A percentile compares a stretch with the other conserved stretches of the same genome.
phyloP scores from a whole-genome alignment of 2,329 filamentous ascomycete species.

The Neoascochyta sp. region DNA sequence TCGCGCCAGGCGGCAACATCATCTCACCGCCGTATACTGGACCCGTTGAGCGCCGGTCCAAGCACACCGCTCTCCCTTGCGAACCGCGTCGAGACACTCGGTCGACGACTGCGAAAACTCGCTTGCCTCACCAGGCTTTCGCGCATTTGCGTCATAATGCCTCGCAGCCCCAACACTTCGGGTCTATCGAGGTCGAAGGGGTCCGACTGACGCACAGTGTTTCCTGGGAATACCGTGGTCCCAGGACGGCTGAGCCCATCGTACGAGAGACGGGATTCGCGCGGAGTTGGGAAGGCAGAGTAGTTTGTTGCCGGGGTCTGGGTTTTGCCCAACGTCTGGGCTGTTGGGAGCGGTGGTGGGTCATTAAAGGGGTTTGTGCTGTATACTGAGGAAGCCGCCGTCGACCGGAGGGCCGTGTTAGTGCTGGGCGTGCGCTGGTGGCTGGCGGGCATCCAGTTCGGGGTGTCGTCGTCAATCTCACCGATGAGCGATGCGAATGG shows the following conservation, averaged over 20 bases:
- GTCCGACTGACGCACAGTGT: conserved; percentile 36
- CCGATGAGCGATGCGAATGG: conserved; percentile 32
- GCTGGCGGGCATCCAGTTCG: conserved; percentile 17
- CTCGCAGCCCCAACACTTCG: conserved; percentile 37
- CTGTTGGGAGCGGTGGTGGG: conserved; percentile 14
- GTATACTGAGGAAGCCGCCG: conserved; percentile 29
- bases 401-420: conserved; percentile 28
- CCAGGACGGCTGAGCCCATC: conserved; percentile 32
- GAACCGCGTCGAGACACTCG: conserved; percentile 29
- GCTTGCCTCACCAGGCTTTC: conserved; percentile 28
- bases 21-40: conserved; percentile 6
- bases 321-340: conserved; percentile 1
- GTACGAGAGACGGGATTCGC: conserved; percentile 25
- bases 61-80: conserved; percentile 15
- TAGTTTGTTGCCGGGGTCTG: conserved; percentile 6
- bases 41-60: conserved; percentile 15
- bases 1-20: no score
- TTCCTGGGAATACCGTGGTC: conserved; percentile 22
- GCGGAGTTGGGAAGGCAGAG: conserved; percentile 14
- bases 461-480: conserved; percentile 22
- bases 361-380: conserved; percentile 29
- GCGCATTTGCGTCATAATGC: conserved; percentile 25
- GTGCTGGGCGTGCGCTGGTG: conserved; percentile 31
- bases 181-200: conserved; percentile 42
- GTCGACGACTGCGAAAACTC: conserved; percentile 21